Percentiles rank a stretch among this genome's conserved stretches.
These are phyloP conservation scores for Saccharomycopsis fibuligera DNA, from an alignment of 805 yeast species.

Conservation along the genomic window DNA sequence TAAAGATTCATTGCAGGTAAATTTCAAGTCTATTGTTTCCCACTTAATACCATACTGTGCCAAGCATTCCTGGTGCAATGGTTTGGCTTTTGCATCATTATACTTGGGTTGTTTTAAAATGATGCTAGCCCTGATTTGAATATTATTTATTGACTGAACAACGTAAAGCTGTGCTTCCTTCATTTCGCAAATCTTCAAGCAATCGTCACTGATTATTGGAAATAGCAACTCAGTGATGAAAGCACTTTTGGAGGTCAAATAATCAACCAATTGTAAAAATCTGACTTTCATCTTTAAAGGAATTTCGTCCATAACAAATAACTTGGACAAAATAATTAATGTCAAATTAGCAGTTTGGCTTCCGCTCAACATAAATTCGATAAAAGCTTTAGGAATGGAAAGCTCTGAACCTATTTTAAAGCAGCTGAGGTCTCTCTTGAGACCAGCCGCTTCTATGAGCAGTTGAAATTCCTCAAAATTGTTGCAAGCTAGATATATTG, in stretches of 20 bases:
- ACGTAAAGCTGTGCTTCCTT: background rate
- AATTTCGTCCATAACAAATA: background rate
- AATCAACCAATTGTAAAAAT: background rate
- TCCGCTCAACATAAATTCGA: background rate
- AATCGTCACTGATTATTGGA: conserved; percentile 10
- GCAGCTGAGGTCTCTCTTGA: background rate
- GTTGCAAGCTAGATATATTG: conserved; percentile 2
- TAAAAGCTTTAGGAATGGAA: background rate
- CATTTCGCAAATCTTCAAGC: background rate
- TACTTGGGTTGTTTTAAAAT: too few relatives aligned
- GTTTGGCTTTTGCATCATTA: too few relatives aligned
- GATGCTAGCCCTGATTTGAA: background rate
- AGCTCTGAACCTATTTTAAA: background rate
- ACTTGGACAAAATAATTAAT: background rate
- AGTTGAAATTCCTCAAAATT: background rate
- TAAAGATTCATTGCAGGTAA: too few relatives aligned
- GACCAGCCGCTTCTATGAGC: conserved; percentile 6
- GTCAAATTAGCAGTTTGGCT: background rate
- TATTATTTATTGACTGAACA: background rate
- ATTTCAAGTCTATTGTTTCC: too few relatives aligned
- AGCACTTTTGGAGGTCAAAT: background rate
- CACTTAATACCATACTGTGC: too few relatives aligned
- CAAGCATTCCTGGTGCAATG: too few relatives aligned
- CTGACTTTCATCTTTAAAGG: background rate
- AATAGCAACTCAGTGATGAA: background rate